Evolutionary conservation across 1,284 basidiomycete genomes (phyloP), one percentile per base, ranked within the genome.

Genomic region (Malassezia caprae): DNA sequence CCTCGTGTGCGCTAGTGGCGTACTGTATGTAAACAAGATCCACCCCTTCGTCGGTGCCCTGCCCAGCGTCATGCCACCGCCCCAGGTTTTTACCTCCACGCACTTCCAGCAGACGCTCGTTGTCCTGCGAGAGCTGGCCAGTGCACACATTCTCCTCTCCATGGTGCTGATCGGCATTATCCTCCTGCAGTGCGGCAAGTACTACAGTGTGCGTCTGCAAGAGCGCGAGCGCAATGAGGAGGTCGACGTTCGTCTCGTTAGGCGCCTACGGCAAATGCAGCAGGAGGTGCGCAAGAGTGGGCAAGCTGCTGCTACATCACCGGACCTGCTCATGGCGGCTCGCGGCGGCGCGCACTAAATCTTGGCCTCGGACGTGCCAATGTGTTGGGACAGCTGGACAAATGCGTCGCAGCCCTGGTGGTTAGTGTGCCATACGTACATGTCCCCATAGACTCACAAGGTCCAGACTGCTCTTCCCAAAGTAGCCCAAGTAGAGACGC

Each of bases 401-500:
- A 67, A 70, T 3, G 68, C 65, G 31, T 70, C 68, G 43, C 68
- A 70, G 3, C 68, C 68, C 57, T 62, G 58, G 15, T 15, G 8
- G 46, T 53, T 26, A 53, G 51, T 34, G 2, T 19, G n/a, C 44
- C 15, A 17, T 37, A 52, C 59, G 32, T 41, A 60, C 59, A 47
- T 62, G 47, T 27, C 60, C 60, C 40, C 46, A 54, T 13, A 62
- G 44, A 43, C 58, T 60, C 28, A 60, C 58, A 24, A 62, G 42
- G 37, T 62, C 60, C 21, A 61, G 45, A 12, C 35, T 34, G 31
- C 43, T 55, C 21, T 52, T 48, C 4, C 55, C 58, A 42, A 60
- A 69, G 53, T 68, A 71, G 39, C 61, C 82, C 23, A 86, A 83
- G 68, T 90, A 90, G 48, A 90, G 75, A 60, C 82, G 81, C 69